These are phyloP conservation scores for Fusarium poae DNA, from an alignment of 2,329 filamentous ascomycete genomes.

Conservation along the genomic window DNA sequence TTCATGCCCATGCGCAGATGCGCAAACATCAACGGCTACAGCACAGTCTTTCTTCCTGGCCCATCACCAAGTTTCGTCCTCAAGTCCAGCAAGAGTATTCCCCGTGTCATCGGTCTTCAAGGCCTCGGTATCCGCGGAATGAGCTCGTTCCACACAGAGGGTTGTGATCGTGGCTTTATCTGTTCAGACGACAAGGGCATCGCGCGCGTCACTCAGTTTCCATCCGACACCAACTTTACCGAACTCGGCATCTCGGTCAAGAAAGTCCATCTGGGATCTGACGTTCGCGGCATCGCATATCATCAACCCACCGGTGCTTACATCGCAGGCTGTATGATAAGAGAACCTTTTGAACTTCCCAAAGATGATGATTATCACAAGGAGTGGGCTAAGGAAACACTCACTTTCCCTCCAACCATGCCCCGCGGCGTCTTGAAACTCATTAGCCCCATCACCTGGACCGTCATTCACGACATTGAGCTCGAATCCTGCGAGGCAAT, in stretches of 20 bases:
- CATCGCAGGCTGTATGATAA: constrained; percentile 76
- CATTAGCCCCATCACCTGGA: constrained; percentile 81
- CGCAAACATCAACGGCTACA: constrained; percentile 79
- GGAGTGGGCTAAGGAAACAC: constrained; percentile 82
- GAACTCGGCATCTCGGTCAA: constrained; percentile 82
- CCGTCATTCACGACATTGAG: constrained; percentile 79
- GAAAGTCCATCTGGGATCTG: constrained; percentile 77
- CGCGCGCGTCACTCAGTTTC: constrained; percentile 80
- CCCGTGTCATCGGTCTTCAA: constrained; percentile 79
- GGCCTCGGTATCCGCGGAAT: constrained; percentile 77
- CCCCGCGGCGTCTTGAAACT: constrained; percentile 82
- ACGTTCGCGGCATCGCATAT: constrained; percentile 80
- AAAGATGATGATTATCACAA: constrained; percentile 87
- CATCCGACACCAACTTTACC: constrained; percentile 73
- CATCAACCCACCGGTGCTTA: constrained; percentile 82
- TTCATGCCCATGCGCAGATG: constrained; percentile 69
- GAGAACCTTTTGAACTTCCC: constrained; percentile 82
- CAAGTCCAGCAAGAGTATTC: constrained; percentile 82
- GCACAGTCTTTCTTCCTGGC: constrained; percentile 85
- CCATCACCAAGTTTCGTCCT: constrained; percentile 84
- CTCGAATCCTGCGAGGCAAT: constrained; percentile 82
- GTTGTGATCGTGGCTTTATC: constrained; percentile 85
- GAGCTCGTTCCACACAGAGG: constrained; percentile 80
- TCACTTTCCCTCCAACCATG: constrained; percentile 72
- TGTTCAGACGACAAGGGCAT: constrained; percentile 81